A percentile compares a stretch with the other conserved stretches of the same genome.
phyloP scores from a whole-genome alignment of 2,329 filamentous ascomycete genomes.

The Hymenoscyphus occultus region DNA sequence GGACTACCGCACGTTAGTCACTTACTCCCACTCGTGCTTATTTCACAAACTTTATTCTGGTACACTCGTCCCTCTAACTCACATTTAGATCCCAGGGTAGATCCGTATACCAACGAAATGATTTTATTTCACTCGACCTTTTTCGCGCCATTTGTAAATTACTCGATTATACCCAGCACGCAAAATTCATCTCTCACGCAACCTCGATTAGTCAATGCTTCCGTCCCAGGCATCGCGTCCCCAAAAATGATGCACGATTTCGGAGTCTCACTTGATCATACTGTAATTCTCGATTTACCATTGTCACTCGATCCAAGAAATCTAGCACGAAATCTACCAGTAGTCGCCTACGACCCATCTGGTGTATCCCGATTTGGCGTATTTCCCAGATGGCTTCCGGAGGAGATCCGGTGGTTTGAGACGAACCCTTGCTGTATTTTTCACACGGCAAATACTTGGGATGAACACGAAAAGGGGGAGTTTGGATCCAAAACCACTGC shows the following conservation, averaged over 20 bases:
- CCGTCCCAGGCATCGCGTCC: conserved; percentile 58
- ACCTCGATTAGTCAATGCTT: conserved; percentile 44
- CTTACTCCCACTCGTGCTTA: not conserved
- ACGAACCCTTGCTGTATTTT: conserved; percentile 68
- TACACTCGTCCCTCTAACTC: not conserved
- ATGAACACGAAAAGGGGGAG: conserved; percentile 40
- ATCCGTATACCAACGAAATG: conserved; percentile 61
- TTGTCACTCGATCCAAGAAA: conserved; percentile 63
- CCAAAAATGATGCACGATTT: conserved; percentile 78
- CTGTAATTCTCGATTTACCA: conserved; percentile 67
- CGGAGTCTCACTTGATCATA: conserved; percentile 60
- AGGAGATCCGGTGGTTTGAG: conserved; percentile 62
- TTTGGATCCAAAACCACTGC: conserved; percentile 34
- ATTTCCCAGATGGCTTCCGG: conserved; percentile 60
- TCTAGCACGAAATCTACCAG: conserved; percentile 51
- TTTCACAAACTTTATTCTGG: no score
- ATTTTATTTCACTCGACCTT: conserved; percentile 67
- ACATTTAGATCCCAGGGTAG: conserved; percentile 56
- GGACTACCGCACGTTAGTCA: conserved; percentile 57
- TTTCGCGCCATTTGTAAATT: conserved; percentile 62
- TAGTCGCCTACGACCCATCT: conserved; percentile 57
- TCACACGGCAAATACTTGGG: conserved; percentile 71
- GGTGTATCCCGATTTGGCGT: conserved; percentile 62
- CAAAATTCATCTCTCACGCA: conserved; percentile 33
- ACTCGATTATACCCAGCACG: conserved; percentile 53